Base-by-base conservation (phyloP, 108 stramenopile genomes). In the Cyclotella sp. region DNA sequence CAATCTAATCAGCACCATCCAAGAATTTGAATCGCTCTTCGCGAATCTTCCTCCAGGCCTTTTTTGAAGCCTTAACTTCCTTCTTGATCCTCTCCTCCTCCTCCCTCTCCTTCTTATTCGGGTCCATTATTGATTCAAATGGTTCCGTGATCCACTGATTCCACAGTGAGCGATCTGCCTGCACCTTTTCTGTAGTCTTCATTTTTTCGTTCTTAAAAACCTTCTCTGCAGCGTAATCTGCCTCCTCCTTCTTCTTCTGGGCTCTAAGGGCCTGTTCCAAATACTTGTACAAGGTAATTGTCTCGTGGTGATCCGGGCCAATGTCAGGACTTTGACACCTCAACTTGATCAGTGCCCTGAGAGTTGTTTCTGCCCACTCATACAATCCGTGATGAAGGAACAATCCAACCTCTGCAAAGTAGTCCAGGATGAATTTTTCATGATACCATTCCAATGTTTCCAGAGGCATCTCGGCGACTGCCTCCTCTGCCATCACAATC, bases 401-500 rank as follows among this genome's bases (percentile, higher is more conserved):
- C 39, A 95, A 52, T 6, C 91, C 91, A 64, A 84, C 86, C 74
- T 95, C 94, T 52, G 91, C 91, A 82, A 95, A 95, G 83, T 95
- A 95, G 70, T 95, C 94, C 68, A 95, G 57, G 54, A 95, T 95
- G 55, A 76, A 89, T 78, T 95, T 93, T 70, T 95, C 94, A 41
- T 95, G 94, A 73, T 91, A 91, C 94, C 94, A 95, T 61, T 95
- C 94, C 64, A 95, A 78, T n/a, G 81, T 88, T 13, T 91, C 92
- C 71, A 95, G 70, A 0, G 94, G 94, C 63, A 90, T 95, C 19
- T 86, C 91, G 1, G 92, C 91, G 3, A 95, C 94, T 1, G 94
- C 94, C 67, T 95, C 94, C 82, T 95, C 94, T 3, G 94, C 87
- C 94, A 95, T 95, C 66, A 93, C 90, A 77, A 95, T 91, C 28